Evolutionary conservation across 2,329 filamentous ascomycete genomes (phyloP), one percentile per base, ranked within the genome.

Genomic region (Pestalotiopsis sp.): DNA sequence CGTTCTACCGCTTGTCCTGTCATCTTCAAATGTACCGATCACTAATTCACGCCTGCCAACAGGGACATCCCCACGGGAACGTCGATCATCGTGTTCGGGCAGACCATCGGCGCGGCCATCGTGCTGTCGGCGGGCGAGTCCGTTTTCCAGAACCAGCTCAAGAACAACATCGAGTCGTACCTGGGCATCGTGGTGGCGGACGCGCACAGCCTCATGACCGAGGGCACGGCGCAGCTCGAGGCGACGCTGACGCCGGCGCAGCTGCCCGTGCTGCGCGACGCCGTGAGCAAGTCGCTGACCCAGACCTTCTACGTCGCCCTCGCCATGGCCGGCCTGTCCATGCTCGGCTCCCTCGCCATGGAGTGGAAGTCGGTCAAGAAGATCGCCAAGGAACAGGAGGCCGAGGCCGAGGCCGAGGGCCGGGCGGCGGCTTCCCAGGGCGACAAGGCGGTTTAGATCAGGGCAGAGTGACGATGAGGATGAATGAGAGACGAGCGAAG

Each of bases 301-400:
- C 64, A 69, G 39, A 66, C 65, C 27, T 69, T 69, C 17, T 65
- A 65, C 49, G 68, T 69, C 13, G 52, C 65, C n/a, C 12, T 67
- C 25, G 61, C 31, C 57, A 64, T 67, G 45, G 68, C 68, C 1
- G 60, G 31, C 12, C 61, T 69, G 23, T 69, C 68, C 14, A 64
- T 67, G 9, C 25, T 67, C 20, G 68, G 68, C 13, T 66, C 65
- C 17, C n/a, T 67, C 7, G 45, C 45, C 9, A 69, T 69, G 68
- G 68, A 69, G 39, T 67, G 66, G 68, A 60, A 56, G 31, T 58
- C 45, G n/a, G 64, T 66, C 27, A 66, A 66, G 64, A 57, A 66
- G 27, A 41, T 57, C 49, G 27, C 14, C 25, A 20, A 62, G 59
- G 27, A 36, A 11, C 57, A 59, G 20, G 20, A 45, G 23, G 23